Conservation (phyloP, 2,329 filamentous ascomycete species). For the Coniochaeta ligniaria region DNA sequence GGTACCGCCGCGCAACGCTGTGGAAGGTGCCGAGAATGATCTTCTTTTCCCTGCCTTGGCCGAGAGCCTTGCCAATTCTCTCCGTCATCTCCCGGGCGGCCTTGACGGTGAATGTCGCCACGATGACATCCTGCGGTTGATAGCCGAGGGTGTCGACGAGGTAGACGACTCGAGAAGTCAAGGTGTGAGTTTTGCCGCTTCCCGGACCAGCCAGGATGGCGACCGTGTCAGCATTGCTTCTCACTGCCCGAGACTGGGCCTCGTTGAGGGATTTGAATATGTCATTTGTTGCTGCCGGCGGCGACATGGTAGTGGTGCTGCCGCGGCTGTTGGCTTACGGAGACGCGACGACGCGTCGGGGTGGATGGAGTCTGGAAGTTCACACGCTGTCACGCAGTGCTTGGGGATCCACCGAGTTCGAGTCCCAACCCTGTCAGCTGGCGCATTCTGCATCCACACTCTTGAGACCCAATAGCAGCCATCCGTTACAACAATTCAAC, state of each 20-base stretch:
- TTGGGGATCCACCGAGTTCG: too few species aligned
- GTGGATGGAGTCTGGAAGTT: not conserved
- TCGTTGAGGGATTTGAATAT: slow-evolving; percentile 44
- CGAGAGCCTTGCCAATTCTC: slow-evolving; percentile 74
- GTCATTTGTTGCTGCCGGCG: not conserved
- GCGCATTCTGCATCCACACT: not conserved
- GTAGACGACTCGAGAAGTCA: slow-evolving; percentile 88
- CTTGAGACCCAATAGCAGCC: not conserved
- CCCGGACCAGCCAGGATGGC: slow-evolving; percentile 63
- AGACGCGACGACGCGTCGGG: not conserved
- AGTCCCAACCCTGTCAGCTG: too few species aligned
- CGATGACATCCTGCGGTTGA: slow-evolving; percentile 80
- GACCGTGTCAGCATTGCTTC: slow-evolving; percentile 44
- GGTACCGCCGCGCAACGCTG: slow-evolving; percentile 79
- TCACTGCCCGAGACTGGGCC: slow-evolving; percentile 49
- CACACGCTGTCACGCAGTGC: not conserved
- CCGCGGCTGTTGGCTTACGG: not conserved
- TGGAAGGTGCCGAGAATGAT: slow-evolving; percentile 92
- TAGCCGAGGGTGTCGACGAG: slow-evolving; percentile 66
- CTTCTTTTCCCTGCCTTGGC: slow-evolving; percentile 64
- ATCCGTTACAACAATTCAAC: not conserved
- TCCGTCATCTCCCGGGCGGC: slow-evolving; percentile 90
- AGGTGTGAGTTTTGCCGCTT: slow-evolving; percentile 88
- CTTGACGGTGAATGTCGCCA: slow-evolving; percentile 96
- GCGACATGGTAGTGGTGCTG: not conserved